phyloP scores from a whole-genome alignment of 371 early-diverging fungal species.

The Mortierella sp. region DNA sequence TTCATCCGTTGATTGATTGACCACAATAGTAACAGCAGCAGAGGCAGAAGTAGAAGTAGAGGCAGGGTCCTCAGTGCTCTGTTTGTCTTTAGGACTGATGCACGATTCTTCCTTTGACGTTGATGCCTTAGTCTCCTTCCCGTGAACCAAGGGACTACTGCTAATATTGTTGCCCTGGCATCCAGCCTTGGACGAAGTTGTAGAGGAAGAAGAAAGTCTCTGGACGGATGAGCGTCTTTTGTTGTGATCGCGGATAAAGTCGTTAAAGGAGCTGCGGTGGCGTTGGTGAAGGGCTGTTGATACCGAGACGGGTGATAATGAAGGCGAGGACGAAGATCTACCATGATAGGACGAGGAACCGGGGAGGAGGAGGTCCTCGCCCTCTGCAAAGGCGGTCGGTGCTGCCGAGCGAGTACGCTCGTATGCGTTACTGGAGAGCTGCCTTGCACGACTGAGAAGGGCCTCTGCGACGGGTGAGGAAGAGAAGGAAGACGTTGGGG shows the following conservation, averaged over 20 bases:
- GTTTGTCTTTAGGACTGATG: no score
- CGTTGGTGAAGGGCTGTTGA: slow-evolving; percentile 24
- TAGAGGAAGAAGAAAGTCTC: slow-evolving; percentile 3
- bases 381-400: slow-evolving; percentile 40
- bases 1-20: slow-evolving; percentile 1
- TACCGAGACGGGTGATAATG: slow-evolving; percentile 20
- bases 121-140: no score
- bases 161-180: neutral
- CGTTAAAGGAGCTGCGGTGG: slow-evolving; percentile 34
- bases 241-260: slow-evolving; percentile 18
- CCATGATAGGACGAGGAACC: neutral
- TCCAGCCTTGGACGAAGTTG: neutral
- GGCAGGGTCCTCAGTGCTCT: no score
- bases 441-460: slow-evolving; percentile 37
- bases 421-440: slow-evolving; percentile 37
- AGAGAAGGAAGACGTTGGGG: neutral
- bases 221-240: slow-evolving; percentile 20
- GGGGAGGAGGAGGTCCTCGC: slow-evolving; percentile 18
- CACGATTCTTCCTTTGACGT: no score
- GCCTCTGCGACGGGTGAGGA: slow-evolving; percentile 31
- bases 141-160: no score
- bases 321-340: neutral
- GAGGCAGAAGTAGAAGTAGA: no score
- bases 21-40: no score
- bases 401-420: slow-evolving; percentile 10